Evolutionary conservation across 352 stramenopile genomes (phyloP), one percentile per base, ranked within the genome.

Genomic region (Phytophthora pinifolia): DNA sequence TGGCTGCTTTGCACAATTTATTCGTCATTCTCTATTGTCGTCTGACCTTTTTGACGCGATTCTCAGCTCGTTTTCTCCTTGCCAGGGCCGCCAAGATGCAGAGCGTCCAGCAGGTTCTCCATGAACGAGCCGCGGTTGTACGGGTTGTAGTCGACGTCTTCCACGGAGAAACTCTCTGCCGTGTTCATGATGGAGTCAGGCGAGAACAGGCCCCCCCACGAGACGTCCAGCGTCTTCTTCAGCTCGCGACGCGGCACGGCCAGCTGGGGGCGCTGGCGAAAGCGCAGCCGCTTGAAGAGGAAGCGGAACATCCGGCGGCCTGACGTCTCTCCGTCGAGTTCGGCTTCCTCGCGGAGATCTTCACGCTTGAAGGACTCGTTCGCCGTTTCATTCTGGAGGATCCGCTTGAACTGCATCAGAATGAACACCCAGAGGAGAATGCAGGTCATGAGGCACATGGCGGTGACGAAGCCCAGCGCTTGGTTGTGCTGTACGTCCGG

Each of bases 341-440:
- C 62, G 3, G 76, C 79, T 59, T 79, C 55, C n/a, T 83, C 71
- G 31, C 63, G 73, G n/a, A 92, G 59, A 15, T 81, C 74, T 60
- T 91, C 78, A 31, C 83, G 83, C 62, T 94, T 94, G 45, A 94
- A 94, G 9, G 81, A 78, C 57, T 94, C 83, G 50, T 88, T 90
- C 4, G 83, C 82, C 4, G 83, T 92, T 44, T 74, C 72, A 31
- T 94, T 94, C 46, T 74, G 73, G 8, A 67, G 55, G 49, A 94
- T 87, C 29, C 83, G 83, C 37, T 75, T 72, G 2, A 94, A 58
- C 36, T 94, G 83, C 53, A 89, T 84, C 22, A 89, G 47, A 22
- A 94, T 57, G 57, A 94, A 89, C 1, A 82, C 47, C 72, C 79
- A 89, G 5, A 92, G 46, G 39, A 92, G 66, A 27, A 88, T 35